These are phyloP conservation scores for Magnaporthiopsis rhizophila DNA, from an alignment of 2,329 filamentous ascomycete genomes.

Conservation along the genomic window DNA sequence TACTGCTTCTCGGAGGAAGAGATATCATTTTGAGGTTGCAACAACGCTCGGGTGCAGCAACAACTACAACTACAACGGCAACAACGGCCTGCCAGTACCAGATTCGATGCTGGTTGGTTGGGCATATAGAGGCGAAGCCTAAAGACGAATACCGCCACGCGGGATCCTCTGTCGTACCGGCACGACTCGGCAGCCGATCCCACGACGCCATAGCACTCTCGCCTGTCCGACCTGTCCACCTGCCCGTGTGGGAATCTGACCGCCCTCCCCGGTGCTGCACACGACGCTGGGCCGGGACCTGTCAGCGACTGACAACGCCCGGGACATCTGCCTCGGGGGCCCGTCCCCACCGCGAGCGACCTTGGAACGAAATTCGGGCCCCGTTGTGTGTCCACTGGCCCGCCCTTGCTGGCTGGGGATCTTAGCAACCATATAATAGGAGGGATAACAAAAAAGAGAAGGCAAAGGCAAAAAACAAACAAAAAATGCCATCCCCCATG, in stretches of 20 bases:
- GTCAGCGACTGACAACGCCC: background rate
- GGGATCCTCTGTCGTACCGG: background rate
- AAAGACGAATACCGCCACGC: background rate
- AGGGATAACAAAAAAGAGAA: background rate
- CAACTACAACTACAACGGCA: background rate
- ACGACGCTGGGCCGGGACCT: background rate
- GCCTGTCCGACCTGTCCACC: background rate
- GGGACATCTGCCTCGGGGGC: background rate
- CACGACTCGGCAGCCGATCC: background rate
- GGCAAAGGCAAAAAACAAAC: background rate
- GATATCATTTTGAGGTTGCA: background rate
- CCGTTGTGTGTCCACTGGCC: background rate
- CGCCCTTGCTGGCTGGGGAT: background rate
- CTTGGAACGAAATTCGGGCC: background rate
- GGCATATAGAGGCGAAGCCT: background rate
- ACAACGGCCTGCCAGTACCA: no score
- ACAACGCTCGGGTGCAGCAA: background rate
- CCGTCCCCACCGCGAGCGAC: background rate
- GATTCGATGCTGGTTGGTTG: background rate
- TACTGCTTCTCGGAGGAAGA: background rate
- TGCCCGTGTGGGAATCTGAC: background rate
- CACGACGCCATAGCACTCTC: background rate
- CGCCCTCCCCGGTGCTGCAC: background rate
- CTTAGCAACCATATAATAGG: background rate
- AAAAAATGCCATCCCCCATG: slow-evolving; percentile 5